Conservation (phyloP, 192 early-diverging fungal genomes). For the Fimicolochytrium jonesii region DNA sequence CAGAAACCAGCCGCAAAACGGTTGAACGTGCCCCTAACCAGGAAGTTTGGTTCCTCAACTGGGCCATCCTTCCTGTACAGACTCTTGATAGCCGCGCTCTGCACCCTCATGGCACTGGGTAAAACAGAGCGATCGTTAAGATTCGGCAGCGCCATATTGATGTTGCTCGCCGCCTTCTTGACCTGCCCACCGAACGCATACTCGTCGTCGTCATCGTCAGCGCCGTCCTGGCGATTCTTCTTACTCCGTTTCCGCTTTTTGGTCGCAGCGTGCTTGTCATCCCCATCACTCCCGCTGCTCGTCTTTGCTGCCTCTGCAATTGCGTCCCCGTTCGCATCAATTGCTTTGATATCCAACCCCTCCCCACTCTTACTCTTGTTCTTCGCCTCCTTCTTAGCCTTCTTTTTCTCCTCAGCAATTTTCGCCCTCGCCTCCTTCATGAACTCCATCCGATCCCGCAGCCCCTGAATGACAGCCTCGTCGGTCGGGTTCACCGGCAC, state of each 20-base stretch:
- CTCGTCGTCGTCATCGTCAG: conserved; percentile 9
- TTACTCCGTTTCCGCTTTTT: conserved; percentile 35
- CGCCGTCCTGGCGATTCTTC: conserved; percentile 6
- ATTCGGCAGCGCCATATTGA: conserved; percentile 48
- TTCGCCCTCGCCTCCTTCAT: conserved; percentile 46
- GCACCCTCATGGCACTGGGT: conserved; percentile 4
- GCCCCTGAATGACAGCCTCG: conserved; percentile 56
- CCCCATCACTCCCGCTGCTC: conserved; percentile 25
- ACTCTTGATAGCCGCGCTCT: conserved; percentile 44
- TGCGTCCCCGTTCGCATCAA: background rate
- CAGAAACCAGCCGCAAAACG: conserved; percentile 33
- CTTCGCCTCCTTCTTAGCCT: conserved; percentile 38
- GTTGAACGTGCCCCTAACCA: conserved; percentile 50
- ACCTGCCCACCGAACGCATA: background rate
- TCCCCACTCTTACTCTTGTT: conserved; percentile 19
- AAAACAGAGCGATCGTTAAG: conserved; percentile 26
- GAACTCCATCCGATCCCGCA: conserved; percentile 52
- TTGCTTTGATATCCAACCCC: background rate
- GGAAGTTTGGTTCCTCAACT: conserved; percentile 34
- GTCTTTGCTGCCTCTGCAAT: background rate
- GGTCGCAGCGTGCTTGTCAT: conserved; percentile 25
- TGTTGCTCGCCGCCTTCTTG: conserved; percentile 12
- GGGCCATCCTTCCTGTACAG: conserved; percentile 31
- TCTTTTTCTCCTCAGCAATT: conserved; percentile 40
- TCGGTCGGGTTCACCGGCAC: conserved; percentile 65